A percentile compares a stretch with the other conserved stretches of the same genome.
These are phyloP conservation scores for Daldinia loculata DNA, from an alignment of 495 filamentous ascomycete species.

Conservation along the genomic window DNA sequence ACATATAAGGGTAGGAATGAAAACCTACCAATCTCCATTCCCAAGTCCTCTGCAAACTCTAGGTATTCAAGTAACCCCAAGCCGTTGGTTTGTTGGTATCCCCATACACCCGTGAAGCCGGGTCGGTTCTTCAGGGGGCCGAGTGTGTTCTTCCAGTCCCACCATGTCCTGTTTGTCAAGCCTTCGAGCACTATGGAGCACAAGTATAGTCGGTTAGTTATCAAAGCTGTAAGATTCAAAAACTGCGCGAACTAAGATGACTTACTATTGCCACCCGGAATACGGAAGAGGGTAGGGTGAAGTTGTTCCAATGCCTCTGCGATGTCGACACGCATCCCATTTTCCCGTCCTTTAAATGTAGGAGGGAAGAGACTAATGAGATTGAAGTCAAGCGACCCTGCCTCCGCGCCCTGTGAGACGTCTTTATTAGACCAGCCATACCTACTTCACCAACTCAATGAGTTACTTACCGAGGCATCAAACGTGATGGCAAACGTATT, in stretches of 20 bases:
- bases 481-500: slow-evolving; percentile 73
- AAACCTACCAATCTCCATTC: slow-evolving; percentile 58
- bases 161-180: slow-evolving; percentile 58
- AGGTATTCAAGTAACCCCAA: slow-evolving; percentile 71
- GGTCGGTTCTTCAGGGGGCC: slow-evolving; percentile 70
- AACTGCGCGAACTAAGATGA: not conserved
- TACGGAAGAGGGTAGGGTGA: slow-evolving; percentile 66
- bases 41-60: slow-evolving; percentile 71
- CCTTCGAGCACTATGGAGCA: slow-evolving; percentile 61
- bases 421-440: not conserved
- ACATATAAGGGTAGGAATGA: not conserved
- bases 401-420: slow-evolving; percentile 47
- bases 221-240: not conserved
- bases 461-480: slow-evolving; percentile 52
- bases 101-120: slow-evolving; percentile 68
- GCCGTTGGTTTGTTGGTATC: slow-evolving; percentile 68
- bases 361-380: slow-evolving; percentile 73
- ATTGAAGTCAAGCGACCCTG: slow-evolving; percentile 66
- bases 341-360: slow-evolving; percentile 68
- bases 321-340: slow-evolving; percentile 69
- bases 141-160: slow-evolving; percentile 76
- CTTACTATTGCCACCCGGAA: slow-evolving; percentile 70
- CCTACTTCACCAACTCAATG: not conserved
- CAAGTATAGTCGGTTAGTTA: not conserved
- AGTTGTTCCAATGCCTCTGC: slow-evolving; percentile 62